Conservation (phyloP, 371 early-diverging fungal species). For the Conidiobolus incongruus region DNA sequence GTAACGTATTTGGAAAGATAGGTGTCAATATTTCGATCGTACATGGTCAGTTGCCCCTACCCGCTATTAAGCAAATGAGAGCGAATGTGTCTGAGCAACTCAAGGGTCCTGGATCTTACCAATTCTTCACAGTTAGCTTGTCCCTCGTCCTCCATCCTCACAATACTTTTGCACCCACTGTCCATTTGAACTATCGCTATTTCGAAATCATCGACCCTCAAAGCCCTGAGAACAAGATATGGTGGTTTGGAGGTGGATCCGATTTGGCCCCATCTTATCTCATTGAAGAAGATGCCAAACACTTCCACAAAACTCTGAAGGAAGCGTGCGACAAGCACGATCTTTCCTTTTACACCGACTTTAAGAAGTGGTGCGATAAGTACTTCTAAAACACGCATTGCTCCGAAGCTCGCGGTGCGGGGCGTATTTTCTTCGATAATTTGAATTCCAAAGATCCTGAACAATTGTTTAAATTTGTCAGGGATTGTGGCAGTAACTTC, state of each 20-base stretch:
- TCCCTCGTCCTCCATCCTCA: slow-evolving; percentile 83
- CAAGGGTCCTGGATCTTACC: slow-evolving; percentile 21
- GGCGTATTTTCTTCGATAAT: slow-evolving; percentile 79
- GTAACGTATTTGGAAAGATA: slow-evolving; percentile 83
- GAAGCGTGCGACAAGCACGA: slow-evolving; percentile 56
- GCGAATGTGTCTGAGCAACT: slow-evolving; percentile 33
- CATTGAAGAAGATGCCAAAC: slow-evolving; percentile 51
- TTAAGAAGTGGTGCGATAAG: slow-evolving; percentile 67
- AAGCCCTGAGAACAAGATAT: slow-evolving; percentile 21
- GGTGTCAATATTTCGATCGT: slow-evolving; percentile 74
- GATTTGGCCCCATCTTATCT: slow-evolving; percentile 65
- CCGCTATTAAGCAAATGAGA: slow-evolving; percentile 55
- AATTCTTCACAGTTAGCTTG: slow-evolving; percentile 73
- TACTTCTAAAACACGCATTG: slow-evolving; percentile 64
- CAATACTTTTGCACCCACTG: slow-evolving; percentile 89
- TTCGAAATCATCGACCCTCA: slow-evolving; percentile 59
- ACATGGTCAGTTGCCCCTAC: slow-evolving; percentile 42
- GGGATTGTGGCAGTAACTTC: slow-evolving; percentile 49
- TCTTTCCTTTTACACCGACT: slow-evolving; percentile 33
- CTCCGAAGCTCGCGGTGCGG: slow-evolving; percentile 56
- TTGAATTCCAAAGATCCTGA: slow-evolving; percentile 43
- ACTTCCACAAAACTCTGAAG: slow-evolving; percentile 59
- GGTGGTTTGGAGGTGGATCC: slow-evolving; percentile 85
- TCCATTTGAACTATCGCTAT: slow-evolving; percentile 91
- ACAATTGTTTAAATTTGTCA: slow-evolving; percentile 39